Base-by-base conservation (phyloP, 2,329 filamentous ascomycete genomes). In the Fusarium duplospermum region DNA sequence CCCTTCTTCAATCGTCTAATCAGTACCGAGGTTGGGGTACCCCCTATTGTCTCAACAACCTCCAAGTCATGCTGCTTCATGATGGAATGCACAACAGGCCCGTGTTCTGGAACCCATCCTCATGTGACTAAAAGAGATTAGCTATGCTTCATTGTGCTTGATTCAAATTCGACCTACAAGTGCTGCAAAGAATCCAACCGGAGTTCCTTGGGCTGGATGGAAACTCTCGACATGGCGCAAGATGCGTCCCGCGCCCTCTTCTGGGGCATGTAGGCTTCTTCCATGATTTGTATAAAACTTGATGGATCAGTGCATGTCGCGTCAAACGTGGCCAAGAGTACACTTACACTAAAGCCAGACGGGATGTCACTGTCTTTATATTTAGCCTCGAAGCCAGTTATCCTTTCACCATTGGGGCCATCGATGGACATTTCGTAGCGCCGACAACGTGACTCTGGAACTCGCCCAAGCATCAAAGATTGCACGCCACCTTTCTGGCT, bases 251-350 rank as follows among this genome's bases (percentile, higher is more conserved):
- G 11, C 29, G 29, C 29, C 29, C 29, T 31, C 29, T 10, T 31
- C 29, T 4, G 29, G 29, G 29, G 9, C 29, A 31, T 31, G 29
- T 31, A 69, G 13, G 11, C 11, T 65, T 52, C 56, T 65, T 8
- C 57, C 56, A 56, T 27, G 20, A 14, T 13, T 69, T 11, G 56
- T 69, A 42, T 65, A 31, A n/a, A 65, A 33, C 66, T 64, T 58
- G 7, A 7, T 24, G 20, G 38, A 4, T 20, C 29, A 31, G 10
- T 31, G 29, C 29, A 31, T 31, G 29, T 31, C 29, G 29, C 4
- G 29, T 31, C 29, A 9, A 31, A 31, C 9, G 29, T 9, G 29
- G 10, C 29, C 29, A 31, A 10, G 29, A 31, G 1, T 40, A 6
- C 35, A 58, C 62, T 69, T 27, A 62, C 66, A 22, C 29, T 31